These are phyloP conservation scores for Thalassiosira pacifica DNA, from an alignment of 352 stramenopile species.

Conservation along the genomic window DNA sequence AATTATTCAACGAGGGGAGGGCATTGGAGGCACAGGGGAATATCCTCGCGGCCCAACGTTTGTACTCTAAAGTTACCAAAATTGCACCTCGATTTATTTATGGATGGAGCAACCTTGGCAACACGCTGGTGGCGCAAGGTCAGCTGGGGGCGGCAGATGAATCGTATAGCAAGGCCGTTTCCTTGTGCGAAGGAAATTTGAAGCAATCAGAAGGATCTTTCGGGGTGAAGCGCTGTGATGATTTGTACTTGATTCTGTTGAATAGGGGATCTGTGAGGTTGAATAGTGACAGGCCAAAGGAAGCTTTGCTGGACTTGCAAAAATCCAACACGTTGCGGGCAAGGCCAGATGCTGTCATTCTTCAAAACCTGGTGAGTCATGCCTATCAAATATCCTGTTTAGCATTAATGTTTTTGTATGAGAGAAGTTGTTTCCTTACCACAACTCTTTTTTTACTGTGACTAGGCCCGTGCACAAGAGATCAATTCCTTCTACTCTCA, in stretches of 20 bases:
- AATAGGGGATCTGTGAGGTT: slow-evolving; percentile 81
- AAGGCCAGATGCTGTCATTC: slow-evolving; percentile 77
- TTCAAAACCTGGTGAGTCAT: slow-evolving; percentile 81
- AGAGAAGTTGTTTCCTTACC: too few relatives aligned
- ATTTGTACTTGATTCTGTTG: slow-evolving; percentile 82
- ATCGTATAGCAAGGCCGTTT: slow-evolving; percentile 79
- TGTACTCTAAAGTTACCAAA: slow-evolving; percentile 84
- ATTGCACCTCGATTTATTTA: slow-evolving; percentile 85
- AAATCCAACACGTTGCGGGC: slow-evolving; percentile 66
- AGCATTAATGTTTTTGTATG: neutral
- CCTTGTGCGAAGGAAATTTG: slow-evolving; percentile 78
- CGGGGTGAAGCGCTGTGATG: slow-evolving; percentile 72
- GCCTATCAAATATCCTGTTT: slow-evolving; percentile 1
- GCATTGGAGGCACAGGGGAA: slow-evolving; percentile 84
- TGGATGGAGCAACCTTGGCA: slow-evolving; percentile 81
- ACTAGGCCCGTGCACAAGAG: slow-evolving; percentile 67
- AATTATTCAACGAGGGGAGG: slow-evolving; percentile 83
- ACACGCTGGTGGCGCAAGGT: slow-evolving; percentile 80
- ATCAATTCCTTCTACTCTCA: slow-evolving; percentile 76
- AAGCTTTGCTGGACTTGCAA: slow-evolving; percentile 77
- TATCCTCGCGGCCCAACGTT: slow-evolving; percentile 80
- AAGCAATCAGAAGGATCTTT: slow-evolving; percentile 59
- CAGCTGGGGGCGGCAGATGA: slow-evolving; percentile 68
- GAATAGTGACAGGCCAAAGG: slow-evolving; percentile 74
- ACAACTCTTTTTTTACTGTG: too few relatives aligned